Base-by-base conservation (phyloP, 1,284 basidiomycete species). In the Erythrobasidium hasegawianum region DNA sequence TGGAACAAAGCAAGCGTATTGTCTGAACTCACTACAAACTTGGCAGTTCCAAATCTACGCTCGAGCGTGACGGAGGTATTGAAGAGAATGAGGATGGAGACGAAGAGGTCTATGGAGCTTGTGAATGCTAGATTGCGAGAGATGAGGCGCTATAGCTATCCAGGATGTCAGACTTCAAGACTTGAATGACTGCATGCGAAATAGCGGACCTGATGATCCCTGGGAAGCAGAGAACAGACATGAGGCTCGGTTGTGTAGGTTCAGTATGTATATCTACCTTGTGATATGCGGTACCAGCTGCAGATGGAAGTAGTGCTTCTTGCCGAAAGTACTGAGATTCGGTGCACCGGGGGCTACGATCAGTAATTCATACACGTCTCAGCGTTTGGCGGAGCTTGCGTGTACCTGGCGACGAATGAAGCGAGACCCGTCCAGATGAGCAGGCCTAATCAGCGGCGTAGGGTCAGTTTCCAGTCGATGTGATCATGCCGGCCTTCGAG, bases 261-360 rank as follows among this genome's bases (percentile, higher is more conserved):
- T 18, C 16, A 22, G 18, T 8, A 26, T 26, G 29, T 14, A 20
- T 5, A 24, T 53, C 22, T 18, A 78, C 61, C 75, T 76, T 5
- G 76, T 75, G 47, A 80, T 75, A 58, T 79, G 74, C 3, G 76
- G 77, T 8, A 73, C 71, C 20, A 79, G 72, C 78, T 91, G 89
- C 4, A 93, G 80, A 77, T 93, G 87, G 67, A 91, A 83, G 75
- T 90, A 89, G 72, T 92, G 86, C 77, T 94, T 93, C 69, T 89
- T 79, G 75, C 91, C 90, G 73, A 91, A 87, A 49, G 61, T 55
- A 22, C 60, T 64, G 53, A 39, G 22, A 5, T 26, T 26, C 7
- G 16, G 58, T 50, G n/a, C 4, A 8, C 39, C 22, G 22, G 4
- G n/a, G 20, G 20, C 40, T n/a, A n/a, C n/a, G n/a, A 14, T 20